Conservation (phyloP, 2,329 filamentous ascomycete genomes). For the Karstenula rhodostoma region DNA sequence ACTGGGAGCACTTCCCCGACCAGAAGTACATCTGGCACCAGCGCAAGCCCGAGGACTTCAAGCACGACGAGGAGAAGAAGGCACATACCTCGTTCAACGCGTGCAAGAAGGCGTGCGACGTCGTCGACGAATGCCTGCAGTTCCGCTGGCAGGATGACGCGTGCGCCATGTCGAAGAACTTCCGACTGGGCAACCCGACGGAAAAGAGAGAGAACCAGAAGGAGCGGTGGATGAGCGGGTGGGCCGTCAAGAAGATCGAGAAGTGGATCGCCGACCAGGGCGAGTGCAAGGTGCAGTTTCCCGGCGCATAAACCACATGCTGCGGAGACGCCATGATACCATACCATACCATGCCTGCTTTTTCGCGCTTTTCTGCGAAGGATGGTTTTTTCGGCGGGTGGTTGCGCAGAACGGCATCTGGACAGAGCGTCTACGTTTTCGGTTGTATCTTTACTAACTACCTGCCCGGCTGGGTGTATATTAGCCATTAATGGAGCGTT, state of each 20-base stretch:
- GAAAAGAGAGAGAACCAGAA: conserved; percentile 1
- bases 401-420: neutral
- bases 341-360: neutral
- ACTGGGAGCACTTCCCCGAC: conserved; percentile 12
- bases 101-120: conserved; percentile 11
- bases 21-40: conserved; percentile 12
- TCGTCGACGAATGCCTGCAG: conserved; percentile 10
- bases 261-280: conserved; percentile 59
- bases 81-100: conserved; percentile 8
- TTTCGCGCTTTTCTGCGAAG: neutral
- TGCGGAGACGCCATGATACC: neutral
- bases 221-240: conserved; percentile 57
- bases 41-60: conserved; percentile 5
- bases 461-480: neutral
- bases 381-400: neutral
- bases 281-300: conserved; percentile 12
- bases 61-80: conserved; percentile 8
- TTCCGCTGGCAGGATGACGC: conserved; percentile 14
- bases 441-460: neutral
- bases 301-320: neutral
- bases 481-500: neutral
- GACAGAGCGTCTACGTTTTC: neutral
- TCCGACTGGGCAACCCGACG: conserved; percentile 13
- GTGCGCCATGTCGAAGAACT: conserved; percentile 13
- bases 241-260: conserved; percentile 71